Conservation (phyloP, 202 grass and related monocot species). For the Saccharum hybrid region DNA sequence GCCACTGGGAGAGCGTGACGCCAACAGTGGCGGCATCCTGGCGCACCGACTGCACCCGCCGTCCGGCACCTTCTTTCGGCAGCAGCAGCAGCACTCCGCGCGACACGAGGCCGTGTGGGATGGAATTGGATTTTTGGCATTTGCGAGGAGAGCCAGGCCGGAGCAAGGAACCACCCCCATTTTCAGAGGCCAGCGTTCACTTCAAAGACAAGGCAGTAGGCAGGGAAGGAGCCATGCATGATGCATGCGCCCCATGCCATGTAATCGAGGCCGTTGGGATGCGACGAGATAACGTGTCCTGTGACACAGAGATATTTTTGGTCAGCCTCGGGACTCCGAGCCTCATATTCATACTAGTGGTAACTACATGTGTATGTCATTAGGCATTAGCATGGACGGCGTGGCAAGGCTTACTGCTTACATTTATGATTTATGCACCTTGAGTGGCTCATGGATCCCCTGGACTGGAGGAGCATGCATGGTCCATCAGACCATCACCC, state of each 20-base stretch:
- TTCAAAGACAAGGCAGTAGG: background rate
- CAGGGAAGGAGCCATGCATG: too few species aligned
- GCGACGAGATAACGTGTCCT: background rate
- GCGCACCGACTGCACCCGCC: background rate
- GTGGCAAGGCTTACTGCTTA: too few species aligned
- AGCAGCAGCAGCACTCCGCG: background rate
- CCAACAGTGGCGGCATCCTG: conserved; percentile 3
- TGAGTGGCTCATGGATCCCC: too few species aligned
- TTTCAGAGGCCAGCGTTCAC: conserved; percentile 18
- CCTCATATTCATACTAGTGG: too few species aligned
- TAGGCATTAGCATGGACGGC: too few species aligned
- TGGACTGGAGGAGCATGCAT: too few species aligned
- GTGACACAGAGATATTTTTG: background rate
- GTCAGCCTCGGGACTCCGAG: too few species aligned
- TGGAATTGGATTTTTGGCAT: background rate
- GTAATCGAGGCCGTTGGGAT: background rate
- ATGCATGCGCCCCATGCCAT: too few species aligned
- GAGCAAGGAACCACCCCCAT: background rate
- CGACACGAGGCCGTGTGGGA: background rate
- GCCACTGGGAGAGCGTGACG: too few species aligned
- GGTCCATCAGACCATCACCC: too few species aligned
- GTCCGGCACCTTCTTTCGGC: conserved; percentile 15
- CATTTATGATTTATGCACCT: too few species aligned
- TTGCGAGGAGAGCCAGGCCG: background rate
- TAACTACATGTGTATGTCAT: too few species aligned